Percentiles rank a stretch among this genome's conserved stretches.
phyloP scores from a whole-genome alignment of 306 rosid species.

The Inga leiocalycina region DNA sequence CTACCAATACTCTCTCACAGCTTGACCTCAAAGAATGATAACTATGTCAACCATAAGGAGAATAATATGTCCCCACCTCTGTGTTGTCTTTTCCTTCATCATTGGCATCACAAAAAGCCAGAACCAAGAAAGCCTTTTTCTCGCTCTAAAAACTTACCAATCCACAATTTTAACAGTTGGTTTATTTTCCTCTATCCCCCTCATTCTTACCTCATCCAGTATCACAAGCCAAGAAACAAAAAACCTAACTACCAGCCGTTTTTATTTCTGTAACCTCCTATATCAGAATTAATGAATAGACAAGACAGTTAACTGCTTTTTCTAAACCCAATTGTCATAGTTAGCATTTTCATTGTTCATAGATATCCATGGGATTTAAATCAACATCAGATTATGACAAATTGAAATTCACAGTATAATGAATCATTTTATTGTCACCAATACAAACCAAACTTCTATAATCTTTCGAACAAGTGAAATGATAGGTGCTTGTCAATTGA shows the following conservation, averaged over 20 bases:
- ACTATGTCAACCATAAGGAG: neutral
- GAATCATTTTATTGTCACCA: neutral
- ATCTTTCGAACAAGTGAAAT: neutral
- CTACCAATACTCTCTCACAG: neutral
- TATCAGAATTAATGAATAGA: neutral
- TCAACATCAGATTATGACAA: neutral
- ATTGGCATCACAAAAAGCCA: neutral
- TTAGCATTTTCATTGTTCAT: neutral
- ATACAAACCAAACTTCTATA: neutral
- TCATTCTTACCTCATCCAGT: neutral
- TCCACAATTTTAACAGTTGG: neutral
- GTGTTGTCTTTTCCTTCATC: neutral
- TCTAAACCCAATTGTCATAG: neutral
- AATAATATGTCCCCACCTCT: neutral
- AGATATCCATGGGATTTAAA: neutral
- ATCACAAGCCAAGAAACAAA: neutral
- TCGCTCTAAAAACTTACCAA: neutral
- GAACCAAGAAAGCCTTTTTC: neutral
- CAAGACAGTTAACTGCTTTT: neutral
- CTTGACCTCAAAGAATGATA: neutral
- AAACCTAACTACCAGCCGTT: neutral
- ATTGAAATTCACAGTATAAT: neutral
- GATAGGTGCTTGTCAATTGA: neutral
- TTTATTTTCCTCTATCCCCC: neutral
- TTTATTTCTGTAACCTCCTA: neutral